phyloP scores from a whole-genome alignment of 2,329 filamentous ascomycete genomes.

The Gyromitra esculenta region DNA sequence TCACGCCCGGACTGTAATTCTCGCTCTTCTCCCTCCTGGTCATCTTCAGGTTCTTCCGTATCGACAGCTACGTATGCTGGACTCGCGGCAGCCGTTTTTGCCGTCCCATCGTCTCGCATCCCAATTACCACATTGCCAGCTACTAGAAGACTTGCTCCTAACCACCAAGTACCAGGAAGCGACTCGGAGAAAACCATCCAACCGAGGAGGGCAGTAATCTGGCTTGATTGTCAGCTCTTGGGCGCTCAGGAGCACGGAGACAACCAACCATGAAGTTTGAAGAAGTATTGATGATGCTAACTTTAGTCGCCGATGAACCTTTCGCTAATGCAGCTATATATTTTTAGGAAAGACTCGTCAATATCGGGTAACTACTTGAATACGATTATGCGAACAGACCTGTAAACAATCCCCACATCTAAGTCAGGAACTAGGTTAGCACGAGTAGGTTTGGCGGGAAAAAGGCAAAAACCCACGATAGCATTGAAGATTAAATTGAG shows the following conservation, averaged over 20 bases:
- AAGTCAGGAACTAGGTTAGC: slow-evolving; percentile 9
- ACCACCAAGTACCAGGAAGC: slow-evolving; percentile 79
- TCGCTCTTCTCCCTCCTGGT: slow-evolving; percentile 4
- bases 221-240: slow-evolving; percentile 13
- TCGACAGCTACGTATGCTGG: slow-evolving; percentile 27
- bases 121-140: slow-evolving; percentile 82
- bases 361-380: not conserved
- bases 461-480: slow-evolving; percentile 64
- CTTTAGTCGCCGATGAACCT: slow-evolving; percentile 79
- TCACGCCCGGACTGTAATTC: slow-evolving; percentile 20
- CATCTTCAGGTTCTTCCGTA: slow-evolving; percentile 39
- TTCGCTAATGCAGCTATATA: slow-evolving; percentile 70
- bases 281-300: slow-evolving; percentile 83
- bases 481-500: slow-evolving; percentile 80
- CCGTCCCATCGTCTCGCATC: slow-evolving; percentile 65
- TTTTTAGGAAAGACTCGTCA: slow-evolving; percentile 2
- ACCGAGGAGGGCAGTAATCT: slow-evolving; percentile 76
- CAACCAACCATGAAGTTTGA: slow-evolving; percentile 73
- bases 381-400: slow-evolving; percentile 59
- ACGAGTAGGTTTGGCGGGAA: not conserved
- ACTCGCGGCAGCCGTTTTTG: not conserved
- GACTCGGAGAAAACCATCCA: slow-evolving; percentile 75
- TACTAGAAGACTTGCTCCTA: slow-evolving; percentile 76
- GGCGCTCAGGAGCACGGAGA: not conserved
- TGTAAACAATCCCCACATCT: slow-evolving; percentile 87